phyloP scores from a whole-genome alignment of 2,329 filamentous ascomycete species.

The Cordyceps cateniannulata region DNA sequence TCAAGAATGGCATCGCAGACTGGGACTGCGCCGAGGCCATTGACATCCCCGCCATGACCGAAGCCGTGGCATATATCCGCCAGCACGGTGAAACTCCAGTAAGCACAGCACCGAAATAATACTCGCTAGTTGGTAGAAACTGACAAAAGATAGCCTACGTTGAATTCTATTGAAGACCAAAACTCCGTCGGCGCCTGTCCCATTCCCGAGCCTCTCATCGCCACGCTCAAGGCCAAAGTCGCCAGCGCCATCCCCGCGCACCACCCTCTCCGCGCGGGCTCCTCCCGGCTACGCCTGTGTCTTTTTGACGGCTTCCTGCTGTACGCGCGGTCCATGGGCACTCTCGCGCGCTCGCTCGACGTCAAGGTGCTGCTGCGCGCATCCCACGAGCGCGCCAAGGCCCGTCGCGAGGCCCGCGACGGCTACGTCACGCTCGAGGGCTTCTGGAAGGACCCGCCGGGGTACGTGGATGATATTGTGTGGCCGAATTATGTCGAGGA shows the following conservation, averaged over 20 bases:
- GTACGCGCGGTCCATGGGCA: constrained; percentile 52
- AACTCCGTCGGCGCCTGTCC: constrained; percentile 54
- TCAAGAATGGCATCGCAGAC: constrained; percentile 61
- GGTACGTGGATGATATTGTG: constrained; percentile 88
- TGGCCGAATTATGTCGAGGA: constrained; percentile 90
- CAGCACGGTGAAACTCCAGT: constrained; percentile 59
- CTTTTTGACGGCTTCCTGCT: constrained; percentile 87
- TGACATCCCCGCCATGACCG: constrained; percentile 60
- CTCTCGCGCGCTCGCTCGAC: constrained; percentile 59
- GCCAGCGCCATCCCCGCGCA: constrained; percentile 38
- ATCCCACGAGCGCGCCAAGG: constrained; percentile 55
- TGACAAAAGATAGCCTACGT: constrained; percentile 19
- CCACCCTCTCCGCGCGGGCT: constrained; percentile 30
- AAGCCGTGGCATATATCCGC: constrained; percentile 64
- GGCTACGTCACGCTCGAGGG: constrained; percentile 80
- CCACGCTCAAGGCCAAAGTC: constrained; percentile 40
- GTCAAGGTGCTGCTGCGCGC: constrained; percentile 73
- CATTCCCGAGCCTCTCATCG: constrained; percentile 41
- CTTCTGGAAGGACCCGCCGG: constrained; percentile 92
- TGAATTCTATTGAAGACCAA: constrained; percentile 46
- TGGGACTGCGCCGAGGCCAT: constrained; percentile 88
- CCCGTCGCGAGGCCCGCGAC: constrained; percentile 58
- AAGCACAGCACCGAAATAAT: constrained; percentile 24
- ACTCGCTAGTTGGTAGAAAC: not conserved
- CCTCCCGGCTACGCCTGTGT: constrained; percentile 46